Evolutionary conservation across 257 asterid species (phyloP).

Genomic region (Nicotiana noctiflora): DNA sequence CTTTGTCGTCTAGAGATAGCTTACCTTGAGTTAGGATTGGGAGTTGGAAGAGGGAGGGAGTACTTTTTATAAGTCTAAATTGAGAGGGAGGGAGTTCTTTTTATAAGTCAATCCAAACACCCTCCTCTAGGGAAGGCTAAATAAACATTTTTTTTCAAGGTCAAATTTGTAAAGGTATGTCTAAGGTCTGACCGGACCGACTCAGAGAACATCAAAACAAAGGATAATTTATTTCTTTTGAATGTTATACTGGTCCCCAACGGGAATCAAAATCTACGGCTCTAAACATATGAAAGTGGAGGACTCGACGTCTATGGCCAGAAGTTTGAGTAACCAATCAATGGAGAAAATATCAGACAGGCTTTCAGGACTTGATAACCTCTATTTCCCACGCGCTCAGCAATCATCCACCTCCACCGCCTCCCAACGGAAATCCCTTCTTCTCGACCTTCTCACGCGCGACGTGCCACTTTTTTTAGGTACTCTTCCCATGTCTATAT

Average conservation of each 20-base stretch:
- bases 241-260: not conserved
- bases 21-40: too few species aligned
- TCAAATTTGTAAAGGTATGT: not conserved
- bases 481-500: constrained; percentile 5
- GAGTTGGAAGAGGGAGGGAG: too few species aligned
- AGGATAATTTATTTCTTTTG: too few species aligned
- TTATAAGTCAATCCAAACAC: too few species aligned
- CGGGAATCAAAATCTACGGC: not conserved
- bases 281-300: constrained; percentile 19
- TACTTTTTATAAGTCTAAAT: too few species aligned
- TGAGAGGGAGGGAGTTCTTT: too few species aligned
- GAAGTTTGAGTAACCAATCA: constrained; percentile 37
- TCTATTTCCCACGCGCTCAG: constrained; percentile 84
- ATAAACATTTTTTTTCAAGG: too few species aligned
- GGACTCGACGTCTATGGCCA: constrained; percentile 12
- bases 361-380: constrained; percentile 61
- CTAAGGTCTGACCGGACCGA: not conserved
- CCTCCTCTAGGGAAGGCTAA: too few species aligned
- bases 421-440: constrained; percentile 63
- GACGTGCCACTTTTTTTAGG: constrained; percentile 88
- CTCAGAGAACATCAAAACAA: not conserved
- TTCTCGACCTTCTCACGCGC: constrained; percentile 63
- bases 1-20: too few species aligned
- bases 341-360: constrained; percentile 53
- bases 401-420: constrained; percentile 59